Evolutionary conservation across 106 monocot genomes (phyloP).

Genomic region (Dendrobium catenatum): DNA sequence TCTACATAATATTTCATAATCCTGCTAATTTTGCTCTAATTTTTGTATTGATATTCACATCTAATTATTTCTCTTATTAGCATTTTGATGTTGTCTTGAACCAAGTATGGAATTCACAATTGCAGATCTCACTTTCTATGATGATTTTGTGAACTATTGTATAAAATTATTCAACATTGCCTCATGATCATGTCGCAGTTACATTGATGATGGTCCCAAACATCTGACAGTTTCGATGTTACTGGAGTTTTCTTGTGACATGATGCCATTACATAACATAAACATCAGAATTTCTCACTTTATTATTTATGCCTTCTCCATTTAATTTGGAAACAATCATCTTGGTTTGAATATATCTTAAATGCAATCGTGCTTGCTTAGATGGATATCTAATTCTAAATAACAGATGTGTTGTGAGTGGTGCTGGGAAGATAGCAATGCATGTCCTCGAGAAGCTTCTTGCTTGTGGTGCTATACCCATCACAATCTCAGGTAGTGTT

Average conservation of each 20-base stretch:
- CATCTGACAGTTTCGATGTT: background rate
- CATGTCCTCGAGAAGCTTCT: slow-evolving; percentile 98
- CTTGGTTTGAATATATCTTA: background rate
- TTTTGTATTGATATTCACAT: too few relatives aligned
- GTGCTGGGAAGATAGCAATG: slow-evolving; percentile 97
- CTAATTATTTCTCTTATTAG: too few relatives aligned
- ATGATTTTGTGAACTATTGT: too few relatives aligned
- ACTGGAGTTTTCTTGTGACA: background rate
- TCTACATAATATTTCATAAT: too few relatives aligned
- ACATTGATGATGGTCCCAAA: background rate
- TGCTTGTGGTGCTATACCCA: slow-evolving; percentile 80
- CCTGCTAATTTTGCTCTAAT: too few relatives aligned
- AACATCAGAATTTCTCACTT: background rate
- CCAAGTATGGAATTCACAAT: too few relatives aligned
- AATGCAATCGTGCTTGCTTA: background rate
- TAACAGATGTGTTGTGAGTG: slow-evolving; percentile 82
- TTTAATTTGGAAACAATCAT: background rate
- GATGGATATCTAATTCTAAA: background rate
- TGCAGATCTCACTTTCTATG: too few relatives aligned
- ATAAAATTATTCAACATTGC: background rate
- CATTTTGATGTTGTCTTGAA: too few relatives aligned
- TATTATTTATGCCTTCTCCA: background rate
- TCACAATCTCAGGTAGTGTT: slow-evolving; percentile 71
- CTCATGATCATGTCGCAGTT: background rate
- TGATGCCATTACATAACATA: too few relatives aligned